phyloP scores from a whole-genome alignment of 768 basidiomycete species.

The Serpula lacrymans region DNA sequence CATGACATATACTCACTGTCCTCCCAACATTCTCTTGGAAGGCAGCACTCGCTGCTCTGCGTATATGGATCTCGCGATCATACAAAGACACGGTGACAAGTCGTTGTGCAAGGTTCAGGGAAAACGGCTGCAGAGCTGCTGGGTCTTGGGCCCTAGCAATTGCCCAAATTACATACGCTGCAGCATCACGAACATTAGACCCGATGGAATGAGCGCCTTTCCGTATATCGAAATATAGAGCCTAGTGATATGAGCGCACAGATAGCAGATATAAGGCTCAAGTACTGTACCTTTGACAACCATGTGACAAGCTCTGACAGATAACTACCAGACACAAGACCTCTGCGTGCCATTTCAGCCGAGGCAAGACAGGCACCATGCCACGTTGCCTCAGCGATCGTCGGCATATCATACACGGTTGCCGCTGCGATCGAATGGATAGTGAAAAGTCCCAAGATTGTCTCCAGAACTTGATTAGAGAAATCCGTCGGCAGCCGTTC shows the following conservation, averaged over 20 bases:
- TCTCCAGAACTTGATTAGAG: conserved; percentile 77
- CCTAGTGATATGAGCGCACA: conserved; percentile 50
- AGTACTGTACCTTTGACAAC: conserved; percentile 64
- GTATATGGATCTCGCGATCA: conserved; percentile 93
- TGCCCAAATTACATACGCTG: conserved; percentile 94
- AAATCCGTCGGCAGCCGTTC: conserved; percentile 77
- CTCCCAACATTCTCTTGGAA: conserved; percentile 97
- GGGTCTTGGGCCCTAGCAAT: conserved; percentile 76
- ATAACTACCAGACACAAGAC: conserved; percentile 55
- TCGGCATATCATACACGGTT: conserved; percentile 65
- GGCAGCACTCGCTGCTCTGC: conserved; percentile 94
- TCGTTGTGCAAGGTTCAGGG: conserved; percentile 59
- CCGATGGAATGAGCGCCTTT: conserved; percentile 94
- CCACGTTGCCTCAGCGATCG: conserved; percentile 85
- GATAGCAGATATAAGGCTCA: background rate
- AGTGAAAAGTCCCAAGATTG: conserved; percentile 69
- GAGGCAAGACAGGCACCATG: conserved; percentile 92
- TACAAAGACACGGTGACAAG: conserved; percentile 81
- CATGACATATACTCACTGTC: conserved; percentile 53
- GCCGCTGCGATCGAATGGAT: conserved; percentile 68
- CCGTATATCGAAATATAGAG: conserved; percentile 86
- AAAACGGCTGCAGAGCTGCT: conserved; percentile 55
- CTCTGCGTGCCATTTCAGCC: conserved; percentile 88
- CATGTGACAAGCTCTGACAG: conserved; percentile 70
- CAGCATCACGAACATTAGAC: conserved; percentile 90